phyloP scores from a whole-genome alignment of 1,284 basidiomycete species.

The Trametes versicolor region DNA sequence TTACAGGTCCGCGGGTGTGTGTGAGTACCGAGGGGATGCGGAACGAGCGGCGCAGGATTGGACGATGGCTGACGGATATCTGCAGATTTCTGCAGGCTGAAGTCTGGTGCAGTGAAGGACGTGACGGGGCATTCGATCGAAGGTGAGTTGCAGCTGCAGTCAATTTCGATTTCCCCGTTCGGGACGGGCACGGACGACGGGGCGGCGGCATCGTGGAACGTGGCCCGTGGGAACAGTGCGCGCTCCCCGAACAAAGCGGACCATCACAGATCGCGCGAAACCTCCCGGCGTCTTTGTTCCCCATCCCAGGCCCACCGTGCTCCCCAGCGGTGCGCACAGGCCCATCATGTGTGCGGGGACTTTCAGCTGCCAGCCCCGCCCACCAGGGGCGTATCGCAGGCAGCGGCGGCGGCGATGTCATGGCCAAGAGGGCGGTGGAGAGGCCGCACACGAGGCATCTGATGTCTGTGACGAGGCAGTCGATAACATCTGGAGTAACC shows the following conservation, averaged over 20 bases:
- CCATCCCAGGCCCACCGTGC: neutral
- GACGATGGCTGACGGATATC: slow-evolving; percentile 31
- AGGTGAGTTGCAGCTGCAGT: slow-evolving; percentile 28
- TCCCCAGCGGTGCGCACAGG: neutral
- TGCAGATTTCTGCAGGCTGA: slow-evolving; percentile 33
- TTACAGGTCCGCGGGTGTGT: slow-evolving; percentile 24
- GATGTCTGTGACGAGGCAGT: slow-evolving; percentile 33
- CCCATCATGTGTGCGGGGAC: neutral
- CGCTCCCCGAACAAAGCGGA: slow-evolving; percentile 26
- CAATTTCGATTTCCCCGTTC: slow-evolving; percentile 40
- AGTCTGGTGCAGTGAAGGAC: slow-evolving; percentile 26
- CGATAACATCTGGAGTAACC: slow-evolving; percentile 36
- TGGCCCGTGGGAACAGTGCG: slow-evolving; percentile 58
- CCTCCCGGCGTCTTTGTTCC: slow-evolving; percentile 6
- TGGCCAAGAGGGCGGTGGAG: slow-evolving; percentile 33
- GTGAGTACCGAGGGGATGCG: slow-evolving; percentile 34
- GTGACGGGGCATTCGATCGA: slow-evolving; percentile 27
- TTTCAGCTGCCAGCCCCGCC: neutral
- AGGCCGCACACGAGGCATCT: slow-evolving; percentile 36
- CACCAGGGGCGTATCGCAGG: slow-evolving; percentile 10
- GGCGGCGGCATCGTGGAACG: slow-evolving; percentile 62
- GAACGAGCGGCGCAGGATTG: slow-evolving; percentile 21
- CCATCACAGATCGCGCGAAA: slow-evolving; percentile 20
- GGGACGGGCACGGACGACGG: neutral
- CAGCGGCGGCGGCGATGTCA: slow-evolving; percentile 27